Conservation (phyloP, 306 rosid species). For the Fragaria ananassa region DNA sequence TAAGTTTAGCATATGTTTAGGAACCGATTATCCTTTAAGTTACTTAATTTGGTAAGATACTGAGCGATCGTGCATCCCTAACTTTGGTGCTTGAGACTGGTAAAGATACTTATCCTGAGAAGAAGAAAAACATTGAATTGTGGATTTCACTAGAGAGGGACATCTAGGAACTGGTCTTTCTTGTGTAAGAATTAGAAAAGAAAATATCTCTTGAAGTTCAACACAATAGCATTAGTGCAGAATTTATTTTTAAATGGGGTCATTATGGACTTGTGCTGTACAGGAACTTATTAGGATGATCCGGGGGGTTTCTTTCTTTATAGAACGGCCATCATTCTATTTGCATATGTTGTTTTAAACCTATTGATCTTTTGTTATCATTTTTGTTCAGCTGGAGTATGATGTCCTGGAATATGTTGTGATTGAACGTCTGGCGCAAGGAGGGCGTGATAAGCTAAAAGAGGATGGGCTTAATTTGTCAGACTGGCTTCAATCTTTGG, state of each 20-base stretch:
- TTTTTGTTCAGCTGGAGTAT: slow-evolving; percentile 75
- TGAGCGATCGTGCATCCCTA: not conserved
- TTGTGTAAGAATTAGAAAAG: not conserved
- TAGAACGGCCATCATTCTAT: too few species aligned
- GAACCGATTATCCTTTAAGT: not conserved
- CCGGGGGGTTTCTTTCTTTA: too few species aligned
- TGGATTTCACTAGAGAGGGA: not conserved
- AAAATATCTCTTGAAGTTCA: not conserved
- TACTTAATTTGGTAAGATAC: not conserved
- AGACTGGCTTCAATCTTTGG: slow-evolving; percentile 99
- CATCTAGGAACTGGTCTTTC: not conserved
- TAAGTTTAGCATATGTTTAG: not conserved
- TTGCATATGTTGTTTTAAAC: not conserved
- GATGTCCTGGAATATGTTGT: slow-evolving; percentile 97
- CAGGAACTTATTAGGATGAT: not conserved
- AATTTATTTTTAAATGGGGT: not conserved
- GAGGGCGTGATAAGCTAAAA: slow-evolving; percentile 94
- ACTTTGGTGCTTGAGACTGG: not conserved
- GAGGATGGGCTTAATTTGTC: slow-evolving; percentile 98
- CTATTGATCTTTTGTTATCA: not conserved
- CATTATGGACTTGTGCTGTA: not conserved
- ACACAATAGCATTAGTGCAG: not conserved
- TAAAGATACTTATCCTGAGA: not conserved
- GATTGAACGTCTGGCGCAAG: slow-evolving; percentile 88
- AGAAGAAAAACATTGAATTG: not conserved